Base-by-base conservation (phyloP, 805 yeast genomes). In the Kuraishia piskuri region DNA sequence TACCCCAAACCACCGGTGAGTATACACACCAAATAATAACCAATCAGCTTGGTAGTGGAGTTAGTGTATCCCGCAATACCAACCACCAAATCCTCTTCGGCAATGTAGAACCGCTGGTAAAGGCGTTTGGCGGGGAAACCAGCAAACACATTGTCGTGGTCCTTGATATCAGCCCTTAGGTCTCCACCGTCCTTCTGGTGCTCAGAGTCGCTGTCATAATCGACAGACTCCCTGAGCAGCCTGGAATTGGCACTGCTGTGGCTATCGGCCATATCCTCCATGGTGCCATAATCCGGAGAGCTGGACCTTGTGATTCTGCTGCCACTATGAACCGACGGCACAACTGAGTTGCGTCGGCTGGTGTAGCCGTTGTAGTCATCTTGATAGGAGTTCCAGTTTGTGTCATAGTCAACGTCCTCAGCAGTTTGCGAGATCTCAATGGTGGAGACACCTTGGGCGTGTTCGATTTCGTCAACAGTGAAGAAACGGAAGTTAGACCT, bases 21-120 rank as follows among this genome's bases (percentile, higher is more conserved):
- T 0, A 79, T 51, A 56, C 90, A 84, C 1, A 86, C 54, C 0
- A 78, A 14, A 55, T 79, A 77, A 64, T 84, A 90, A 0, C 77
- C 17, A 0, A 70, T 45, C 3, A 68, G 61, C 56, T 83, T 79
- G 58, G 75, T 52, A 50, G 63, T 63, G 12, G 84, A 78, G 17
- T 83, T 79, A 52, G 68, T 68, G 67, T 88, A 94, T 3, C 98
- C 98, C 0, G 97, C 99, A 57, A 94, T 87, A 56, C 96, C 97
- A 55, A 94, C 80, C 12, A 92, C 92, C 62, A 94, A 73, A 71
- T 94, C 99, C 65, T 94, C 99, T 66, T 94, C 98, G 0, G 97
- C 91, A 56, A 94, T 79, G 67, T 92, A 94, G 67, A 88, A 90
- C 54, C 97, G 76, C 68, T 94, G 99, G 58, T 75, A 77, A 53